Evolutionary conservation across 176 grass and related monocot species (phyloP), one percentile per base, ranked within the genome.

Genomic region (Lolium perenne): DNA sequence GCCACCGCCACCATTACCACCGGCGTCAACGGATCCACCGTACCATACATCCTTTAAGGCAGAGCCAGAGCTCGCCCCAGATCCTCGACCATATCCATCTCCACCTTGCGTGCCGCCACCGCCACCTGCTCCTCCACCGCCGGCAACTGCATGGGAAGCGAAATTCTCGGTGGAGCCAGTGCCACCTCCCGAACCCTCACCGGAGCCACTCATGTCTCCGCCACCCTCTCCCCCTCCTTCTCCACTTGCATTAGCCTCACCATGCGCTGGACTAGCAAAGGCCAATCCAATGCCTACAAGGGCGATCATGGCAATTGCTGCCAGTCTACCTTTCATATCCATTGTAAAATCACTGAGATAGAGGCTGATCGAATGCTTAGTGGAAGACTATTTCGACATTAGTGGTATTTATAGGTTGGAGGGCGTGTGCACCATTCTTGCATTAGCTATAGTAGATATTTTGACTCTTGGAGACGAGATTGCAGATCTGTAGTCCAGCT

Each of bases 191-290:
- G 70, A 48, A 48, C n/a, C 43, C 38, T 2, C 11, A 23, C 70
- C 70, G 20, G 20, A 13, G 43, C 70, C n/a, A 15, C 0, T 73
- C n/a, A 15, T 3, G 41, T 11, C 8, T 0, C n/a, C 43, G 11
- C 70, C 70, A 25, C n/a, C 70, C 20, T 73, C n/a, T 14, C 43
- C 70, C n/a, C 20, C 70, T 73, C 70, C 43, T 23, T 73, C 70
- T 8, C 70, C 70, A 23, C 43, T 73, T 23, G 40, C 41, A n/a
- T 48, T 47, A 14, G 41, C 41, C 43, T 48, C 45, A 11, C 20
- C 43, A 6, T 23, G 6, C 6, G 10, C 11, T 1, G 43, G n/a
- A 23, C n/a, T 23, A 0, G 11, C 43, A 25, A 7, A 23, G 5
- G 43, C 10, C 10, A 73, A 23, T 46, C 70, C 70, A 48, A 73